Evolutionary conservation across 2,329 filamentous ascomycete genomes (phyloP).

Genomic region (Fusarium sp.): DNA sequence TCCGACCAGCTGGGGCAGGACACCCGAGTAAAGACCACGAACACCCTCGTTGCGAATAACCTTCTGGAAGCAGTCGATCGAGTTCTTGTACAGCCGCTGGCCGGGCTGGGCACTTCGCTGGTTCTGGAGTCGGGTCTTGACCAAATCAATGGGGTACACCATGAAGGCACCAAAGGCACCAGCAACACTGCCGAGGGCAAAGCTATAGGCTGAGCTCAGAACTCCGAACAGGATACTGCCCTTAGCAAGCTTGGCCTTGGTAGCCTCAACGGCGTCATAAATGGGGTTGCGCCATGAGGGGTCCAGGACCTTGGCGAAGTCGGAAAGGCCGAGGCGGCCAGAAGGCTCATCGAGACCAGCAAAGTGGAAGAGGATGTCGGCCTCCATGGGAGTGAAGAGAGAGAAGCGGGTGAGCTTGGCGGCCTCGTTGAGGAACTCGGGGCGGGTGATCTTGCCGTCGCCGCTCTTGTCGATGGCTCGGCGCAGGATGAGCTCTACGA

Average conservation of each 20-base stretch:
- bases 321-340: slow-evolving; percentile 81
- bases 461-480: slow-evolving; percentile 85
- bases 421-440: slow-evolving; percentile 95
- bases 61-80: slow-evolving; percentile 92
- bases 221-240: slow-evolving; percentile 68
- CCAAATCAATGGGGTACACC: slow-evolving; percentile 98
- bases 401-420: slow-evolving; percentile 92
- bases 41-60: slow-evolving; percentile 94
- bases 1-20: slow-evolving; percentile 93
- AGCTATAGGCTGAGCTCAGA: slow-evolving; percentile 84
- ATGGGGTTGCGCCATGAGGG: slow-evolving; percentile 83
- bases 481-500: slow-evolving; percentile 92
- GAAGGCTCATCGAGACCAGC: slow-evolving; percentile 91
- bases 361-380: slow-evolving; percentile 98
- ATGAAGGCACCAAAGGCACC: slow-evolving; percentile 99
- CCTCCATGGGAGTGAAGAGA: slow-evolving; percentile 97
- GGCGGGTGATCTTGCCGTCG: slow-evolving; percentile 93
- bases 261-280: slow-evolving; percentile 64
- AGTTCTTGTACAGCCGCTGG: slow-evolving; percentile 95
- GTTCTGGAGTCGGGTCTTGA: slow-evolving; percentile 99
- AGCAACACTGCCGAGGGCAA: slow-evolving; percentile 87
- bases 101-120: slow-evolving; percentile 87
- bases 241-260: slow-evolving; percentile 49
- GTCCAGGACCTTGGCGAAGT: slow-evolving; percentile 96
- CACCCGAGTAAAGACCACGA: slow-evolving; percentile 90